These are phyloP conservation scores for Emiliania huxleyi DNA, from an alignment of 78 protist species.

Conservation along the genomic window DNA sequence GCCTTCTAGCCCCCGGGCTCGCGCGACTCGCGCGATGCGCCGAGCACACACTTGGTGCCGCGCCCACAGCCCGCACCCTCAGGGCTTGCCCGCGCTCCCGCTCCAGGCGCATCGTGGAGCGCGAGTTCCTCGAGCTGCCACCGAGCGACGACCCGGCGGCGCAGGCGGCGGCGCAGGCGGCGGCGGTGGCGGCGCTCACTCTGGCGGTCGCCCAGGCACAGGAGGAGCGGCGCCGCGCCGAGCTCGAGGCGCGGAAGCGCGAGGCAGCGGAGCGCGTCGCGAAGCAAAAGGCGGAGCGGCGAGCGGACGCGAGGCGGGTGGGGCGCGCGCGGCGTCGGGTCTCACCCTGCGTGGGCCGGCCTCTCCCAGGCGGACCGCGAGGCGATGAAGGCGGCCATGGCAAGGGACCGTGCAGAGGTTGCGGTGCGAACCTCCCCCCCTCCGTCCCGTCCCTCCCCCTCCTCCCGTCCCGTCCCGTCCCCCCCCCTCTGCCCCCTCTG, in stretches of 20 bases:
- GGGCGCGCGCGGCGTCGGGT: too few relatives aligned
- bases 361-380: neutral
- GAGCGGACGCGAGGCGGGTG: too few relatives aligned
- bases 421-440: too few relatives aligned
- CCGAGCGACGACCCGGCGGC: neutral
- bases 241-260: neutral
- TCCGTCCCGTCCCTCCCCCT: too few relatives aligned
- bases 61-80: too few relatives aligned
- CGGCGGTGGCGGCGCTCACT: neutral
- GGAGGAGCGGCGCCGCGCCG: neutral
- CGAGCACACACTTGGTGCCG: too few relatives aligned
- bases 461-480: too few relatives aligned
- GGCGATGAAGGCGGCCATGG: constrained; percentile 1
- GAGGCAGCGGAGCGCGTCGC: neutral
- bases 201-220: neutral
- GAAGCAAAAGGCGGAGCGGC: neutral
- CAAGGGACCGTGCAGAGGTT: neutral
- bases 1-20: too few relatives aligned
- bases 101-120: neutral
- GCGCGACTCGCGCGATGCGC: too few relatives aligned
- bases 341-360: too few relatives aligned
- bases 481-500: too few relatives aligned
- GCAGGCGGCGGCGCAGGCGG: neutral
- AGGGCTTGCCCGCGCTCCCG: too few relatives aligned
- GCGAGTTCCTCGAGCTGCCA: neutral